These are phyloP conservation scores for Starmera amethionina DNA, from an alignment of 805 yeast genomes.

Conservation along the genomic window DNA sequence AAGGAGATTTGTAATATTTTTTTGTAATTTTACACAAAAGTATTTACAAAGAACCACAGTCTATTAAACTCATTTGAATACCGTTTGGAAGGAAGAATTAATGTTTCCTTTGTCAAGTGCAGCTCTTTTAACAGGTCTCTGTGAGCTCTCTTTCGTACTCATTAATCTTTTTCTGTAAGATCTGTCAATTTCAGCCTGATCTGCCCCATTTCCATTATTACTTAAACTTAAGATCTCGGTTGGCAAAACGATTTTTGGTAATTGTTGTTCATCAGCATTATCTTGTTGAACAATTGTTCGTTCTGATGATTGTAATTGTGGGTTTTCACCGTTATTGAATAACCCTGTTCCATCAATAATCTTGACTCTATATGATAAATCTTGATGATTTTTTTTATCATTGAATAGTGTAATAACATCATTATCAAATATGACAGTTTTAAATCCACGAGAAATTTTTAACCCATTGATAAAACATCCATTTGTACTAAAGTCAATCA, in stretches of 20 bases:
- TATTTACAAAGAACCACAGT: too few species aligned
- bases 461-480: conserved; percentile 62
- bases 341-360: conserved; percentile 57
- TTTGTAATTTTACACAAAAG: too few species aligned
- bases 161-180: conserved; percentile 3
- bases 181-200: neutral
- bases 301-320: neutral
- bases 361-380: conserved; percentile 41
- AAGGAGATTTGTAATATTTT: too few species aligned
- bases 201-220: neutral
- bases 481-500: conserved; percentile 72
- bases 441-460: conserved; percentile 51
- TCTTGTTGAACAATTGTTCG: conserved; percentile 5
- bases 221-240: neutral
- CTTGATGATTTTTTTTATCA: conserved; percentile 44
- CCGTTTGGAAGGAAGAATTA: conserved; percentile 14
- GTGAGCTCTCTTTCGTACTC: conserved; percentile 1
- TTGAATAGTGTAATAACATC: conserved; percentile 59
- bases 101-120: conserved; percentile 18
- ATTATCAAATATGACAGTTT: conserved; percentile 49
- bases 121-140: conserved; percentile 18
- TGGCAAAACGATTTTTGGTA: conserved; percentile 4
- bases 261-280: conserved; percentile 7
- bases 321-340: conserved; percentile 36
- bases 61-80: neutral